phyloP scores from a whole-genome alignment of 1,284 basidiomycete genomes.

The Austroboletus niveus region DNA sequence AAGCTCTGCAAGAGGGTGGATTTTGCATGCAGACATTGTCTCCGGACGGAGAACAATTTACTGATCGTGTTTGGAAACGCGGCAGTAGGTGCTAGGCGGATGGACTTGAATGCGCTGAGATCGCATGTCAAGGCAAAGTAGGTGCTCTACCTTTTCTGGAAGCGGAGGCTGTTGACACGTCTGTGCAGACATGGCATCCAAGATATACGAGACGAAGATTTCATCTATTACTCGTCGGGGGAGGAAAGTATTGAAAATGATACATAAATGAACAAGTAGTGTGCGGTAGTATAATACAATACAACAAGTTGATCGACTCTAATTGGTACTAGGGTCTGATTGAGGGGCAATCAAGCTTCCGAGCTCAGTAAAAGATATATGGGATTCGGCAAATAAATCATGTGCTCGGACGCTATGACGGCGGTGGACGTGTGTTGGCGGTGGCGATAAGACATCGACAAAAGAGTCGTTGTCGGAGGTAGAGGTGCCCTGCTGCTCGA shows the following conservation, averaged over 20 bases:
- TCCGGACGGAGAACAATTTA: not conserved
- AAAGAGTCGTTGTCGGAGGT: slow-evolving; percentile 13
- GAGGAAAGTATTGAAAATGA: not conserved
- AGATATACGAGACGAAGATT: slow-evolving; percentile 42
- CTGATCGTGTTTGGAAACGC: not conserved
- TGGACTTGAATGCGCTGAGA: slow-evolving; percentile 52
- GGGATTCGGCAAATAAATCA: slow-evolving; percentile 26
- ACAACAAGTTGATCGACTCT: not conserved
- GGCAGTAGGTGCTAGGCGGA: slow-evolving; percentile 20
- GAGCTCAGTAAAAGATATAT: slow-evolving; percentile 27
- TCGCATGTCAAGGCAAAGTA: slow-evolving; percentile 62
- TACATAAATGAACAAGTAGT: not conserved
- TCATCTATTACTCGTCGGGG: slow-evolving; percentile 25
- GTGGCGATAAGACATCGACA: slow-evolving; percentile 23
- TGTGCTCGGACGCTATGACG: slow-evolving; percentile 27
- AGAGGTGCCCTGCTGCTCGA: not conserved
- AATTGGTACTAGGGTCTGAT: not conserved
- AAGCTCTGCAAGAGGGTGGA: slow-evolving; percentile 33
- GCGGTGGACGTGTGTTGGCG: slow-evolving; percentile 5
- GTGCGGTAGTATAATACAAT: not conserved
- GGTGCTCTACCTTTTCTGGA: slow-evolving; percentile 17
- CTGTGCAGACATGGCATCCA: slow-evolving; percentile 40
- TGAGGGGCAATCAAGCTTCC: slow-evolving; percentile 22
- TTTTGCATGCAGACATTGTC: slow-evolving; percentile 59
- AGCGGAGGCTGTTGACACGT: not conserved